Conservation (phyloP, 164 flowering plant genomes). For the Annona cherimola region DNA sequence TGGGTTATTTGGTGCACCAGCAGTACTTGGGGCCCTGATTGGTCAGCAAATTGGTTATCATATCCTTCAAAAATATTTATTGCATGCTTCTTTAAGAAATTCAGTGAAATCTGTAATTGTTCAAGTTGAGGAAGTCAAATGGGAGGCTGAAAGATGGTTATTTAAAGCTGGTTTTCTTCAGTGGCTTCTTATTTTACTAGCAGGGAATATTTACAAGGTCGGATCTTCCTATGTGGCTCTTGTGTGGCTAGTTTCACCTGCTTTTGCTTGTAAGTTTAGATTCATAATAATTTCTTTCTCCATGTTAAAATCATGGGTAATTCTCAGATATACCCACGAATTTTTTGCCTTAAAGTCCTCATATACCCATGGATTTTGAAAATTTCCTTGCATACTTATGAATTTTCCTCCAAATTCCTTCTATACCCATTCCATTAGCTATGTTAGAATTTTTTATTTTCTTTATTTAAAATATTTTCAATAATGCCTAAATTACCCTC, state of each 20-base stretch:
- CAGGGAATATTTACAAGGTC: constrained; percentile 59
- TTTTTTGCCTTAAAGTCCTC: too few relatives aligned
- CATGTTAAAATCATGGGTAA: too few relatives aligned
- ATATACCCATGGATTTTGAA: too few relatives aligned
- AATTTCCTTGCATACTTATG: too few relatives aligned
- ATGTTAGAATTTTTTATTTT: too few relatives aligned
- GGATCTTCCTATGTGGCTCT: constrained; percentile 88
- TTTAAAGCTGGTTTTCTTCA: constrained; percentile 81
- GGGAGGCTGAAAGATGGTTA: constrained; percentile 95
- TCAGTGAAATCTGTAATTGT: constrained; percentile 15
- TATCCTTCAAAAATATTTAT: constrained; percentile 47
- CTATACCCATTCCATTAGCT: too few relatives aligned
- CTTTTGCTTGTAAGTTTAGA: constrained; percentile 78
- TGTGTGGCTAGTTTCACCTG: constrained; percentile 80
- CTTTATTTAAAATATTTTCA: too few relatives aligned
- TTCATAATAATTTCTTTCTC: background rate
- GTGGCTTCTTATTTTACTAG: constrained; percentile 68
- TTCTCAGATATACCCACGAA: too few relatives aligned
- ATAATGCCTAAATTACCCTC: too few relatives aligned
- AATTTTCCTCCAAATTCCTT: too few relatives aligned
- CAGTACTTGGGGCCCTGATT: constrained; percentile 77
- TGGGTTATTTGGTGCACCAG: constrained; percentile 86
- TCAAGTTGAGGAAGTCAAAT: constrained; percentile 44
- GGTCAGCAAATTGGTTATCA: constrained; percentile 80
- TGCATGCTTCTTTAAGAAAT: constrained; percentile 33